Evolutionary conservation across 2,329 filamentous ascomycete genomes (phyloP), one percentile per base, ranked within the genome.

Genomic region (Cytospora schulzeri): DNA sequence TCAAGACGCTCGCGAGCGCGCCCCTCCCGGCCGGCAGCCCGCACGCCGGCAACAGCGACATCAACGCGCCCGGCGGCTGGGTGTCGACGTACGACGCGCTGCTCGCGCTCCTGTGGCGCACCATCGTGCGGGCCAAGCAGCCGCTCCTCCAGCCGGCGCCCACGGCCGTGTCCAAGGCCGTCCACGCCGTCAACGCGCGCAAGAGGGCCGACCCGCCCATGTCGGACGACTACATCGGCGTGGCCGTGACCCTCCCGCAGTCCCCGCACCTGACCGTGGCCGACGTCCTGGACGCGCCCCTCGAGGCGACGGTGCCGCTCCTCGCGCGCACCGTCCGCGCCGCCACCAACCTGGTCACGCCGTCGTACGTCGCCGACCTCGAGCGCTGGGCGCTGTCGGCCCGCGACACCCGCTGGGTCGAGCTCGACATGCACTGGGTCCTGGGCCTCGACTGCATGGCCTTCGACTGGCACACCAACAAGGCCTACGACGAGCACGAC

Each of bases 31-130:
- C 15, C 4, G 41, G 41, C 41, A 33, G 26, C n/a, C n/a, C 45
- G n/a, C 11, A 24, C 45, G 45, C 45, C 3, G n/a, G n/a, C 7
- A 3, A 22, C 45, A 17, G 17, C n/a, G 52, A 24, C 14, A 19
- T 33, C 3, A 14, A 15, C 22, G 45, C 26, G 24, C n/a, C n/a
- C n/a, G 3, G 7, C 14, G n/a, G 51, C 38, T 72, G 68, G 68
- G 66, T 72, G 12, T 71, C 69, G n/a, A 72, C 70, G 3, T 73
- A 72, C 65, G 71, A 73, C 62, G 67, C 69, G 29, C 67, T 73
- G 26, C 67, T 72, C 41, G 69, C 68, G 1, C 31, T 71, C n/a
- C 58, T 72, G 35, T 73, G 71, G 71, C 67, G 67, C 35, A 60
- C 63, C 19, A 66, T 71, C 17, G 68, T 68, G 17, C 69, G 68